These are phyloP conservation scores for Entoloma clypeatum DNA, from an alignment of 1,284 basidiomycete species.

Conservation along the genomic window DNA sequence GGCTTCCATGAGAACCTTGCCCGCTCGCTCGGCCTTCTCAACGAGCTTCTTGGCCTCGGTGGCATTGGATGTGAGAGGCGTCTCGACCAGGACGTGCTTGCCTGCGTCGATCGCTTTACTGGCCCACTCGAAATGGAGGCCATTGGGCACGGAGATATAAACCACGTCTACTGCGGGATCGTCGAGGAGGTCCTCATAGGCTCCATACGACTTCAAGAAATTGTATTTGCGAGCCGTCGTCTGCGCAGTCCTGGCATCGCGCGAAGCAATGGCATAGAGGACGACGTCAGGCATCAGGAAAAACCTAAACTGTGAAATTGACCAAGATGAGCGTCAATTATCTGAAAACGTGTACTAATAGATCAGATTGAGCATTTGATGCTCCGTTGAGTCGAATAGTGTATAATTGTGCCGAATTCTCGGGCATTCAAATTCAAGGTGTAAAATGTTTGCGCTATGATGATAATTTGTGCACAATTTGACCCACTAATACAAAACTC, in stretches of 20 bases:
- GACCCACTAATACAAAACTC: too few relatives aligned
- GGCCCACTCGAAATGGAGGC: slow-evolving; percentile 64
- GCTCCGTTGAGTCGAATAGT: too few relatives aligned
- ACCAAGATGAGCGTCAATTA: too few relatives aligned
- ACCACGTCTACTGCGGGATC: slow-evolving; percentile 51
- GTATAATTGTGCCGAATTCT: too few relatives aligned
- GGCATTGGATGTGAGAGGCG: slow-evolving; percentile 51
- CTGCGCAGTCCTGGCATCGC: slow-evolving; percentile 40
- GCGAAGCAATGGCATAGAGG: slow-evolving; percentile 50
- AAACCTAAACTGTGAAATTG: too few relatives aligned
- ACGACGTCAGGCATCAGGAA: too few relatives aligned
- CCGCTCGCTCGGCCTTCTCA: slow-evolving; percentile 37
- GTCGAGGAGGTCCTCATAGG: slow-evolving; percentile 25
- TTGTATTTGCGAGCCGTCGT: slow-evolving; percentile 43
- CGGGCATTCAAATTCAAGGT: too few relatives aligned
- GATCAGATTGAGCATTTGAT: too few relatives aligned
- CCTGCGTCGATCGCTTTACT: slow-evolving; percentile 56
- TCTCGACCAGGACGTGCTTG: slow-evolving; percentile 66
- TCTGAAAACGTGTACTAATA: too few relatives aligned
- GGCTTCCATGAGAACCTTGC: slow-evolving; percentile 49
- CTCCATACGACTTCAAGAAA: slow-evolving; percentile 45
- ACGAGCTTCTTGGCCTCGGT: slow-evolving; percentile 44
- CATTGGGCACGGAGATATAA: slow-evolving; percentile 58
- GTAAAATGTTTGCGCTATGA: too few relatives aligned
- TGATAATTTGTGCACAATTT: too few relatives aligned